These are phyloP conservation scores for Ricinus communis DNA, from an alignment of 345 rosid species.

Conservation along the genomic window DNA sequence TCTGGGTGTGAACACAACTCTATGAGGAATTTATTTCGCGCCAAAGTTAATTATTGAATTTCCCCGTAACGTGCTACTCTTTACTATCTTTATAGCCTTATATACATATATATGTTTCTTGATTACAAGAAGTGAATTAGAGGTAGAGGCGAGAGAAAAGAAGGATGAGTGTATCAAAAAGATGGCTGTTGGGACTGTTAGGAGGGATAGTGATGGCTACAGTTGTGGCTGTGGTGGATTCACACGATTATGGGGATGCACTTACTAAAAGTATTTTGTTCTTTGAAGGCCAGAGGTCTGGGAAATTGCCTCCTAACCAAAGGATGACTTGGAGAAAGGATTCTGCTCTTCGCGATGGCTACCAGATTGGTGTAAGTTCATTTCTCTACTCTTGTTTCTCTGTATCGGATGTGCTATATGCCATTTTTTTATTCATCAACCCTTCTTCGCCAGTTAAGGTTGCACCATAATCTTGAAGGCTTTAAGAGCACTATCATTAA, in stretches of 20 bases:
- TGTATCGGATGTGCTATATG: too few species aligned
- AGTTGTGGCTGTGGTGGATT: neutral
- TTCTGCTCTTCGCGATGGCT: conserved; percentile 27
- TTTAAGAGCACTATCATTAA: too few species aligned
- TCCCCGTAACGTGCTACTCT: too few species aligned
- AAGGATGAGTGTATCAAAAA: conserved; percentile 13
- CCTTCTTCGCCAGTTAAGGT: too few species aligned
- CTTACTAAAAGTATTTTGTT: conserved; percentile 28
- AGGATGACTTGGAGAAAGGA: conserved; percentile 30
- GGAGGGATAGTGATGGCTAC: neutral
- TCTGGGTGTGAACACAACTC: too few species aligned
- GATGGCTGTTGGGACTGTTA: neutral
- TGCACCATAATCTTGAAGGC: too few species aligned
- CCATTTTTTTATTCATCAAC: neutral
- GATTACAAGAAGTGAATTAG: too few species aligned
- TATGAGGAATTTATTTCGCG: too few species aligned
- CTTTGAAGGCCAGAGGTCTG: conserved; percentile 33
- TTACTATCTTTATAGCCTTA: too few species aligned
- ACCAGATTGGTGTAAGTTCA: conserved; percentile 22
- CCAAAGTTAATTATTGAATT: too few species aligned
- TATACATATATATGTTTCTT: too few species aligned
- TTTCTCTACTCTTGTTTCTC: neutral
- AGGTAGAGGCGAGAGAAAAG: too few species aligned
- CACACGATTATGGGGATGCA: conserved; percentile 28
- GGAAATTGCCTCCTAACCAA: conserved; percentile 25